Conservation (phyloP, 2,329 filamentous ascomycete genomes). For the Cladosporium austrohemisphaericum region DNA sequence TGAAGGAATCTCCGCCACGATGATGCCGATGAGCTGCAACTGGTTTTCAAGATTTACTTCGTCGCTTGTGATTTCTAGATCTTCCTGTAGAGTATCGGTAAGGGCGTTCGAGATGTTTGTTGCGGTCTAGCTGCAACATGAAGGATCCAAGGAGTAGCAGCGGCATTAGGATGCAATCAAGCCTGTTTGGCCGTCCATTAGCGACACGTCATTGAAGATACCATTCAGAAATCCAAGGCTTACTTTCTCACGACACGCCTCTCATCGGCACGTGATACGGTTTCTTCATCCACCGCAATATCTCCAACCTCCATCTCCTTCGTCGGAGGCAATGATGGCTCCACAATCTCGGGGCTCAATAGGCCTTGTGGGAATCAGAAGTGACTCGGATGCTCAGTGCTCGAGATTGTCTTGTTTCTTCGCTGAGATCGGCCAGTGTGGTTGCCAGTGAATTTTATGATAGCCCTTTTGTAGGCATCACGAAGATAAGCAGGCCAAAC, state of each 20-base stretch:
- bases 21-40: background rate
- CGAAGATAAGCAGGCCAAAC: too few species aligned
- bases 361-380: too few species aligned
- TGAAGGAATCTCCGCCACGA: background rate
- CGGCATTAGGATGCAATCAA: background rate
- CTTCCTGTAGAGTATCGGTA: background rate
- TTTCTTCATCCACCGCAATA: background rate
- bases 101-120: background rate
- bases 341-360: too few species aligned
- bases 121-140: background rate
- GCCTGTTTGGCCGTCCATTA: too few species aligned
- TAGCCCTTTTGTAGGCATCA: too few species aligned
- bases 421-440: too few species aligned
- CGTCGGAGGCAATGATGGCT: too few species aligned
- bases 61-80: background rate
- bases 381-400: too few species aligned
- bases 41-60: background rate
- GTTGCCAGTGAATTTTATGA: too few species aligned
- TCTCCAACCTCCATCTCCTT: background rate
- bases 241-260: background rate
- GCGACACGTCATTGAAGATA: too few species aligned
- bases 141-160: background rate
- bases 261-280: background rate
- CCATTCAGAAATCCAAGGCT: too few species aligned
- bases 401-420: too few species aligned